phyloP scores from a whole-genome alignment of 139 green algal genomes.

The Tetraselmis chui region DNA sequence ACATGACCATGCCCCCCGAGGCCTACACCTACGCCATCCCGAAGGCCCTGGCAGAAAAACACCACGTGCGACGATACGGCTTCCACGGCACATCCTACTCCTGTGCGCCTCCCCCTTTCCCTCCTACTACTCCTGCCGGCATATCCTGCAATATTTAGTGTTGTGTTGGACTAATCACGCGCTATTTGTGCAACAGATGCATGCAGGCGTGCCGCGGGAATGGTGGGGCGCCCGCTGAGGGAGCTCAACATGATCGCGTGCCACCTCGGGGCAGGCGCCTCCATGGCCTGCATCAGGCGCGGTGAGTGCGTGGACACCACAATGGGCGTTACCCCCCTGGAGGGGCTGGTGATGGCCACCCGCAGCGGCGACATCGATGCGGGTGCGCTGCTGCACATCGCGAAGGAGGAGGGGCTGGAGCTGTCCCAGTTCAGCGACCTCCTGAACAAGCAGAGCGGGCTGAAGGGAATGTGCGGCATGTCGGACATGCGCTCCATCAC shows the following conservation, averaged over 20 bases:
- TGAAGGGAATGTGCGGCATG: slow-evolving; percentile 55
- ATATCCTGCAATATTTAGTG: too few species aligned
- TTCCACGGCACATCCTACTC: slow-evolving; percentile 42
- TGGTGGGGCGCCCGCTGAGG: slow-evolving; percentile 46
- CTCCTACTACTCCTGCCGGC: too few species aligned
- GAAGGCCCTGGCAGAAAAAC: slow-evolving; percentile 59
- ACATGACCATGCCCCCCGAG: slow-evolving; percentile 71
- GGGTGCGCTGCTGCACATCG: slow-evolving; percentile 48
- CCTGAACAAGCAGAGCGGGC: slow-evolving; percentile 76
- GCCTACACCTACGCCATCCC: slow-evolving; percentile 84
- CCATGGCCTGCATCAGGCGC: slow-evolving; percentile 58
- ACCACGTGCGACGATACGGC: slow-evolving; percentile 44
- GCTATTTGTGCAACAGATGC: too few species aligned
- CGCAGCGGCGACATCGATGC: slow-evolving; percentile 72
- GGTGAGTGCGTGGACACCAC: slow-evolving; percentile 70
- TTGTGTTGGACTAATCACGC: too few species aligned
- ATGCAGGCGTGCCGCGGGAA: neutral
- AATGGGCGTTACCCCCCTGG: slow-evolving; percentile 79
- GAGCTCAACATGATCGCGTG: slow-evolving; percentile 71
- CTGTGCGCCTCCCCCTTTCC: neutral
- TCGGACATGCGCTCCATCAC: slow-evolving; percentile 55
- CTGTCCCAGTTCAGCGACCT: slow-evolving; percentile 43
- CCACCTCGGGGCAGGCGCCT: slow-evolving; percentile 74
- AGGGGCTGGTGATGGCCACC: slow-evolving; percentile 67
- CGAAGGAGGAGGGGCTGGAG: slow-evolving; percentile 24